These are phyloP conservation scores for Effrenium voratum DNA, from an alignment of 73 alveolate genomes.

Conservation along the genomic window DNA sequence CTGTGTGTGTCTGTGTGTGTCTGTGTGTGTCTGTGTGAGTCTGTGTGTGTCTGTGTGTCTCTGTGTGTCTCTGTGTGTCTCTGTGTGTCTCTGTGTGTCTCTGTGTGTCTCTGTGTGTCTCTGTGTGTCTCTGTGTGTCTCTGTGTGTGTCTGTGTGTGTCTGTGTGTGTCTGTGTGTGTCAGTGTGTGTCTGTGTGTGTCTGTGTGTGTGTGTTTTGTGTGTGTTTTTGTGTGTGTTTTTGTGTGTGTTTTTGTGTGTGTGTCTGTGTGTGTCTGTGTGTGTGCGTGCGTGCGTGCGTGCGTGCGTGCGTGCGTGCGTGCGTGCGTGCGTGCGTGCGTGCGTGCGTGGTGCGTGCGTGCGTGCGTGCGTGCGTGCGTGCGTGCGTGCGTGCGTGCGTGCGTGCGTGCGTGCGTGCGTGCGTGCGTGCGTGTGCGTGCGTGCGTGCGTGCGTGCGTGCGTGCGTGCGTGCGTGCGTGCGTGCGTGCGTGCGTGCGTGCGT, in stretches of 20 bases:
- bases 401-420: not conserved
- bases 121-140: not conserved
- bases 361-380: not conserved
- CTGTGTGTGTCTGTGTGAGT: no score
- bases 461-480: no score
- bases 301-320: not conserved
- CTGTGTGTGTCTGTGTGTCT: no score
- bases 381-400: not conserved
- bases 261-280: not conserved
- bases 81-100: no score
- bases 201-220: not conserved
- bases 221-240: not conserved
- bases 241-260: not conserved
- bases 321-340: not conserved
- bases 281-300: not conserved
- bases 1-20: no score
- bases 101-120: no score
- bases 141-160: not conserved
- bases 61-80: no score
- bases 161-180: not conserved
- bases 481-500: no score
- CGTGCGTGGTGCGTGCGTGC: constrained; percentile 55
- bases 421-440: not conserved
- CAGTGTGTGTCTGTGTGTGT: not conserved
- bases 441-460: not conserved